These are phyloP conservation scores for Pythium sukuiense DNA, from an alignment of 352 stramenopile species.

Conservation along the genomic window DNA sequence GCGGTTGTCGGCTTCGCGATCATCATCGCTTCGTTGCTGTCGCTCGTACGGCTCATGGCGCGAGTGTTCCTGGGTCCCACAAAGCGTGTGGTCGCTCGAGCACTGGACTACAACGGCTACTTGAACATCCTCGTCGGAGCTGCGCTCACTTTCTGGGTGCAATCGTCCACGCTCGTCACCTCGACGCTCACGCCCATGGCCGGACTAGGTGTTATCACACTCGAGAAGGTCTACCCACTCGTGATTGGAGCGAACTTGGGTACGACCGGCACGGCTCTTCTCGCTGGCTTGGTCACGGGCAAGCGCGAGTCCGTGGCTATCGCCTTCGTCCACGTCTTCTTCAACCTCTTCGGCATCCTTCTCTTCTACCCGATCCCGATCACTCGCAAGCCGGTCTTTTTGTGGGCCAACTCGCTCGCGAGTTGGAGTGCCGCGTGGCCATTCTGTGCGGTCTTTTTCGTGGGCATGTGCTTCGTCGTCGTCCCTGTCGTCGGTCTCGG, in stretches of 20 bases:
- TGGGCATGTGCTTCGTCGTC: slow-evolving; percentile 24
- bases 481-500: slow-evolving; percentile 22
- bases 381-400: slow-evolving; percentile 62
- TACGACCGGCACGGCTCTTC: slow-evolving; percentile 69
- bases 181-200: slow-evolving; percentile 72
- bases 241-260: slow-evolving; percentile 85
- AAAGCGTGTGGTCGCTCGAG: slow-evolving; percentile 68
- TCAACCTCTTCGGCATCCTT: slow-evolving; percentile 77
- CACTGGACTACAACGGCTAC: slow-evolving; percentile 73
- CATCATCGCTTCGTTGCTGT: slow-evolving; percentile 23
- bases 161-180: slow-evolving; percentile 77
- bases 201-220: slow-evolving; percentile 59
- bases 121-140: slow-evolving; percentile 67
- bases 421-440: slow-evolving; percentile 31
- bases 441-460: slow-evolving; percentile 27
- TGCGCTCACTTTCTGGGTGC: slow-evolving; percentile 71
- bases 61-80: slow-evolving; percentile 55
- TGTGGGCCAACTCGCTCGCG: slow-evolving; percentile 42
- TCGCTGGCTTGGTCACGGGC: slow-evolving; percentile 63
- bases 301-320: slow-evolving; percentile 58
- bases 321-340: slow-evolving; percentile 74
- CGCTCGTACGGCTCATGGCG: slow-evolving; percentile 31
- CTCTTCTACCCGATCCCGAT: slow-evolving; percentile 82
- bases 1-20: slow-evolving; percentile 21
- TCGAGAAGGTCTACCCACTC: slow-evolving; percentile 78